phyloP scores from a whole-genome alignment of 768 basidiomycete genomes.

The Pleurotus pulmonarius region DNA sequence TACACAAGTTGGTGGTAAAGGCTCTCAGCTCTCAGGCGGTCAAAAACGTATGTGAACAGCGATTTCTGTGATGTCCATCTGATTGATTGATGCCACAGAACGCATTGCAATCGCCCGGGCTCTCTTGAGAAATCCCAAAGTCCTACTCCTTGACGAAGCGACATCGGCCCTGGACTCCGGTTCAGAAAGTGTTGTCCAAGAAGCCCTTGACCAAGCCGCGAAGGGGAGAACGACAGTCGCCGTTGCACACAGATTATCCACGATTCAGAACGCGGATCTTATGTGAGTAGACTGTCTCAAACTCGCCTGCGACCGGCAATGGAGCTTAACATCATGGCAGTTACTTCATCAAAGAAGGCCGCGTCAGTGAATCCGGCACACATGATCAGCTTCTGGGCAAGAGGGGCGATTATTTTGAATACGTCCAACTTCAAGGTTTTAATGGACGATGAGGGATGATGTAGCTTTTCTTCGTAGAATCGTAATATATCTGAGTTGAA shows the following conservation, averaged over 20 bases:
- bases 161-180: conserved; percentile 89
- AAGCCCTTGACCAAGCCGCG: conserved; percentile 87
- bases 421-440: conserved; percentile 81
- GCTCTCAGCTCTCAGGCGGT: conserved; percentile 84
- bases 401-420: conserved; percentile 77
- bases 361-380: conserved; percentile 81
- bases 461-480: no score
- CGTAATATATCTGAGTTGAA: no score
- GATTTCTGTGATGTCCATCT: conserved; percentile 6
- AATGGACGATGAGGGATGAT: conserved; percentile 47
- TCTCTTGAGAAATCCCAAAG: conserved; percentile 85
- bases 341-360: conserved; percentile 87
- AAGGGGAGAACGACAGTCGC: conserved; percentile 92
- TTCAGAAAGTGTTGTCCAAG: conserved; percentile 93
- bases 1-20: conserved; percentile 88
- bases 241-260: conserved; percentile 91
- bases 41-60: conserved; percentile 62
- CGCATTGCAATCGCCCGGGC: conserved; percentile 87
- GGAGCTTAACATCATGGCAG: conserved; percentile 42
- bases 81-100: conserved; percentile 28
- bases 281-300: conserved; percentile 54
- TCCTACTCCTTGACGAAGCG: conserved; percentile 87
- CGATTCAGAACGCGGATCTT: conserved; percentile 87
- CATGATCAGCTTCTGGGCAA: conserved; percentile 75
- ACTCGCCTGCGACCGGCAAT: conserved; percentile 8